Evolutionary conservation across 208 protist species (phyloP).

Genomic region (Wallacemonas sp.): DNA sequence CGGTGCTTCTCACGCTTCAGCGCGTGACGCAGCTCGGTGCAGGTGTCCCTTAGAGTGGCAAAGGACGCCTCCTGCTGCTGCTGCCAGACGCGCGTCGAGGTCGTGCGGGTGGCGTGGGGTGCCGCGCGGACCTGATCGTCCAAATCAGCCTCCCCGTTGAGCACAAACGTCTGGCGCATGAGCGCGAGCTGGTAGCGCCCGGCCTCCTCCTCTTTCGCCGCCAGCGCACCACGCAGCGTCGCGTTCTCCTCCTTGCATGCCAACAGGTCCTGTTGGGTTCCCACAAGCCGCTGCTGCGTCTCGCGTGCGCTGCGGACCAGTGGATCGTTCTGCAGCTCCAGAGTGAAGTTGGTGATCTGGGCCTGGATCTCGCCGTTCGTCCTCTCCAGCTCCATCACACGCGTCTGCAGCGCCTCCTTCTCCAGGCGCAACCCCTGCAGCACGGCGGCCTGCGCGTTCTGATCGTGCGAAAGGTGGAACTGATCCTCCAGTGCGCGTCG

Average conservation of each 20-base stretch:
- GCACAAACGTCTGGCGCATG: constrained; percentile 41
- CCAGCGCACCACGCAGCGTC: constrained; percentile 47
- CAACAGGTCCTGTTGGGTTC: constrained; percentile 72
- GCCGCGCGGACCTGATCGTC: too few species aligned
- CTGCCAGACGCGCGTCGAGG: constrained; percentile 26
- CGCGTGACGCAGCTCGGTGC: constrained; percentile 49
- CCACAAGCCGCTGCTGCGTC: constrained; percentile 57
- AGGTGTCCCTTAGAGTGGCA: constrained; percentile 44
- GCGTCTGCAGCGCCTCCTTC: constrained; percentile 71
- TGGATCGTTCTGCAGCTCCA: constrained; percentile 88
- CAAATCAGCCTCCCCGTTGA: not conserved
- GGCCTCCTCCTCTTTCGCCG: constrained; percentile 74
- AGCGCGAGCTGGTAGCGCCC: constrained; percentile 72
- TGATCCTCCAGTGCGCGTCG: constrained; percentile 77
- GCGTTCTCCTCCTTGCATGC: constrained; percentile 39
- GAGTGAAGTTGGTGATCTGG: constrained; percentile 85
- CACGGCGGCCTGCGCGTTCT: constrained; percentile 36
- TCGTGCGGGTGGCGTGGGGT: too few species aligned
- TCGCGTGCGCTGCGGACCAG: constrained; percentile 72
- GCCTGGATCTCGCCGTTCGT: constrained; percentile 78
- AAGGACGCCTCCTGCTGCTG: constrained; percentile 43
- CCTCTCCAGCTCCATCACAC: constrained; percentile 73
- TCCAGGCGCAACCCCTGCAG: constrained; percentile 56
- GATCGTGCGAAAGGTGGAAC: constrained; percentile 54
- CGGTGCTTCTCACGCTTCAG: constrained; percentile 32